Evolutionary conservation across 1,284 basidiomycete species (phyloP), one percentile per base, ranked within the genome.

Genomic region (Ganoderma sinense): DNA sequence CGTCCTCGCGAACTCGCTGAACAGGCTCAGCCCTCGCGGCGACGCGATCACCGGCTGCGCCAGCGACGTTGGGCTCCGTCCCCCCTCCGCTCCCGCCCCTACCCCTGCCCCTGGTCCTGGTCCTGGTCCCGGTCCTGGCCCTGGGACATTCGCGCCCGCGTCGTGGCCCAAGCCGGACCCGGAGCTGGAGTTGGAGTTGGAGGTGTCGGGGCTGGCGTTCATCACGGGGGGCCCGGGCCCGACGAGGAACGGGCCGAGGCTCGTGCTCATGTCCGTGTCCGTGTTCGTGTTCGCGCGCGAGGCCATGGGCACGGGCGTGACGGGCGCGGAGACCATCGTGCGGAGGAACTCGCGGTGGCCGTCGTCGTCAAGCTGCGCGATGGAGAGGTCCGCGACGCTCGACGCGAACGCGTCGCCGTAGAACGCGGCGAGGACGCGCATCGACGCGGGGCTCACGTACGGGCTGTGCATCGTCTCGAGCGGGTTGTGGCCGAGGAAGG

Each of bases 391-490:
- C 31, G 76, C 73, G 40, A 79, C 77, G 70, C 71, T 75, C 58
- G 73, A 66, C 7, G 75, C 77, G 67, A 79, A 79, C 33, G 75
- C 73, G 51, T 79, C 78, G 31, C 80, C 81, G 69, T 82, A 81
- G 74, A 80, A 82, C 16, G 78, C 79, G 43, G 74, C 71, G 13
- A 82, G 81, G 31, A 87, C 85, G 63, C 82, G 79, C 56, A 71
- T 82, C 73, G 71, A 85, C 71, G 80, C 85, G 75, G 86, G 86
- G 23, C 82, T 84, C 36, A 87, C 82, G 75, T 88, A 87, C 65
- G 86, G 86, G 2, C 84, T 86, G 74, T 88, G 86, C 55, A 85
- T 83, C 67, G 85, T 80, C 69, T 84, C 82, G 77, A 83, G 78
- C 10, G 86, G 80, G 59, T 83, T 81, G 39, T 78, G 69, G 66